Conservation (phyloP, 768 basidiomycete species). For the Lyophyllum semitale region DNA sequence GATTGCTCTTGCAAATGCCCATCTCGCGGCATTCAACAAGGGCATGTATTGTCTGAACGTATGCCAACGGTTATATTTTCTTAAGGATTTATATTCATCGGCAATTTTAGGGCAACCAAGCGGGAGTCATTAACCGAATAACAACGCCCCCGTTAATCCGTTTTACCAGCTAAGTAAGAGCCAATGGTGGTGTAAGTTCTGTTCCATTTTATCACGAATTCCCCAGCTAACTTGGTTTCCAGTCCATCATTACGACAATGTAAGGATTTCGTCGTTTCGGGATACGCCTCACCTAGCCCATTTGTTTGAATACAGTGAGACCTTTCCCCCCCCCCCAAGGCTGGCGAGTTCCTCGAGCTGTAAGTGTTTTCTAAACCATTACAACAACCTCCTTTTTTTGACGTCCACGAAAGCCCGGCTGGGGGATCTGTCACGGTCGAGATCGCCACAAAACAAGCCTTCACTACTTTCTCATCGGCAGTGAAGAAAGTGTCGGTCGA, state of each 20-base stretch:
- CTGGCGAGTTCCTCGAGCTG: conserved; percentile 45
- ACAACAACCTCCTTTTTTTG: background rate
- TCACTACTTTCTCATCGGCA: conserved; percentile 41
- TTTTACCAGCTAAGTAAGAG: conserved; percentile 41
- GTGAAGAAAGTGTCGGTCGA: background rate
- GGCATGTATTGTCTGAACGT: conserved; percentile 52
- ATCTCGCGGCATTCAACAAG: conserved; percentile 42
- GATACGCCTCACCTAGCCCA: background rate
- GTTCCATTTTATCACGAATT: background rate
- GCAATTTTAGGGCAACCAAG: conserved; percentile 28
- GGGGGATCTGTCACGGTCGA: conserved; percentile 50
- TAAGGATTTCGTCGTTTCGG: conserved; percentile 23
- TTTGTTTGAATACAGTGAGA: conserved; percentile 27
- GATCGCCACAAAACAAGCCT: conserved; percentile 49
- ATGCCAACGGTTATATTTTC: conserved; percentile 5
- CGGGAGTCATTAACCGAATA: conserved; percentile 35
- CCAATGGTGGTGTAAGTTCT: conserved; percentile 48
- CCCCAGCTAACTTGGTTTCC: background rate
- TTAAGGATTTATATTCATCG: background rate
- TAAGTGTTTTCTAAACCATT: conserved; percentile 22
- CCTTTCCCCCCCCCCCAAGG: conserved; percentile 41
- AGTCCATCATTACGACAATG: conserved; percentile 39
- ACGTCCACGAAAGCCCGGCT: conserved; percentile 37
- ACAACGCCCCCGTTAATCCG: conserved; percentile 38
- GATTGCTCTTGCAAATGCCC: conserved; percentile 30